These are phyloP conservation scores for Vitellaria paradoxa DNA, from an alignment of 179 eudicot species.

Conservation along the genomic window DNA sequence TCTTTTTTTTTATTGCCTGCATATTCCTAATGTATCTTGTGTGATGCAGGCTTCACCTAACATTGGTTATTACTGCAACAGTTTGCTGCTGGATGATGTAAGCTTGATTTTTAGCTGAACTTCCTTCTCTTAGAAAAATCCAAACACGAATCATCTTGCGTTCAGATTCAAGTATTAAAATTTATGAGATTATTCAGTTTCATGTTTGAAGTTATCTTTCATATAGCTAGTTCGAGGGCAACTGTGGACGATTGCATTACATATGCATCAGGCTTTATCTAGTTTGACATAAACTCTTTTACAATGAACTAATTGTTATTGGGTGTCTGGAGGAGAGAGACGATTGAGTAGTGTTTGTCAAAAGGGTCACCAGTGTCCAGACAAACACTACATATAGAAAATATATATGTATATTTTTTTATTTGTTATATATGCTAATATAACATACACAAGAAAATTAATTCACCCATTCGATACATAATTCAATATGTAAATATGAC, in stretches of 20 bases:
- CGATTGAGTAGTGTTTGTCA: too few species aligned
- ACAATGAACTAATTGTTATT: background rate
- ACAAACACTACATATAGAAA: too few species aligned
- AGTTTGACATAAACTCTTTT: background rate
- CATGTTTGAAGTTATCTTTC: background rate
- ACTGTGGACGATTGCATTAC: background rate
- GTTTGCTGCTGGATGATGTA: conserved; percentile 99
- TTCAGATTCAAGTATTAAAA: background rate
- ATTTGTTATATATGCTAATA: too few species aligned
- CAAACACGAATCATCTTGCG: background rate
- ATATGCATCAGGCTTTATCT: background rate
- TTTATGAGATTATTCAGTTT: background rate
- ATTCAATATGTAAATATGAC: too few species aligned
- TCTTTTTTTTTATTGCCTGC: background rate
- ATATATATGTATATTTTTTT: too few species aligned
- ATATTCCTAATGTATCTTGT: conserved; percentile 9
- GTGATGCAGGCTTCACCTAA: conserved; percentile 76
- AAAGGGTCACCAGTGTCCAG: too few species aligned
- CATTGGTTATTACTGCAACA: conserved; percentile 82
- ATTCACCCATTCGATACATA: too few species aligned
- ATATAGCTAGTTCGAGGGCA: background rate
- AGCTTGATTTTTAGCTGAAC: conserved; percentile 29
- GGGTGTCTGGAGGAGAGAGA: too few species aligned
- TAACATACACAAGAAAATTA: too few species aligned
- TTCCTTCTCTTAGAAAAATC: background rate